A percentile compares a stretch with the other conserved stretches of the same genome.
Evolutionary conservation across 805 yeast genomes (phyloP).

Genomic region (Candida adriatica): DNA sequence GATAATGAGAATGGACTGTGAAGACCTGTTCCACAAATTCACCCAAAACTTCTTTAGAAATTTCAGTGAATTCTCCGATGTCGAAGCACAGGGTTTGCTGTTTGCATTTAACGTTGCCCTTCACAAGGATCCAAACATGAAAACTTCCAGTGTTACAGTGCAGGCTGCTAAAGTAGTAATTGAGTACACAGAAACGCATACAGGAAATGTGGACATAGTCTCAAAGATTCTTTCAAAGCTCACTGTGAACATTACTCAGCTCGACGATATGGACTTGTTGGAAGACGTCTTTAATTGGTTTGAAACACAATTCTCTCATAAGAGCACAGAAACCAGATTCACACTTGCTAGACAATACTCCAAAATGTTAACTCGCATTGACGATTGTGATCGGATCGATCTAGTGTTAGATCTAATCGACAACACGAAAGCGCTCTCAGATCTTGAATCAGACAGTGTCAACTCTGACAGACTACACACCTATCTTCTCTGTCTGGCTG

Average conservation of each 20-base stretch:
- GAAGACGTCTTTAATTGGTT: conserved; percentile 46
- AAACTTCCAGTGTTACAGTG: background rate
- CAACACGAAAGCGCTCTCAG: conserved; percentile 21
- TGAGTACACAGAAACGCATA: background rate
- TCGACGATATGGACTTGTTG: conserved; percentile 22
- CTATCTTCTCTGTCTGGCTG: conserved; percentile 30
- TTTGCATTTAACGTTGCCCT: conserved; percentile 15
- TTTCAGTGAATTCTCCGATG: conserved; percentile 7
- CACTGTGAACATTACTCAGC: conserved; percentile 8
- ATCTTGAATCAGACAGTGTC: conserved; percentile 26
- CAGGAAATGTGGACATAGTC: conserved; percentile 8
- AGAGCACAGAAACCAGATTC: conserved; percentile 54
- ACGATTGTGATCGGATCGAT: conserved; percentile 34
- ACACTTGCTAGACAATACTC: conserved; percentile 62
- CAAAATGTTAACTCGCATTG: conserved; percentile 32
- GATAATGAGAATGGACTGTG: conserved; percentile 21
- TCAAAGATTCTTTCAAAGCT: conserved; percentile 23
- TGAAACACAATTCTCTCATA: conserved; percentile 35
- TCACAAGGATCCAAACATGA: conserved; percentile 16
- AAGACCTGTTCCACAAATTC: conserved; percentile 8
- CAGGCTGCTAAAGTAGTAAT: background rate
- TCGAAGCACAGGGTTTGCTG: conserved; percentile 12
- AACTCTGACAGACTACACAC: conserved; percentile 29
- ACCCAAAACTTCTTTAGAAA: conserved; percentile 12
- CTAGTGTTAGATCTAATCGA: conserved; percentile 25